phyloP scores from a whole-genome alignment of 331 rosid species.

The Cydonia oblonga region DNA sequence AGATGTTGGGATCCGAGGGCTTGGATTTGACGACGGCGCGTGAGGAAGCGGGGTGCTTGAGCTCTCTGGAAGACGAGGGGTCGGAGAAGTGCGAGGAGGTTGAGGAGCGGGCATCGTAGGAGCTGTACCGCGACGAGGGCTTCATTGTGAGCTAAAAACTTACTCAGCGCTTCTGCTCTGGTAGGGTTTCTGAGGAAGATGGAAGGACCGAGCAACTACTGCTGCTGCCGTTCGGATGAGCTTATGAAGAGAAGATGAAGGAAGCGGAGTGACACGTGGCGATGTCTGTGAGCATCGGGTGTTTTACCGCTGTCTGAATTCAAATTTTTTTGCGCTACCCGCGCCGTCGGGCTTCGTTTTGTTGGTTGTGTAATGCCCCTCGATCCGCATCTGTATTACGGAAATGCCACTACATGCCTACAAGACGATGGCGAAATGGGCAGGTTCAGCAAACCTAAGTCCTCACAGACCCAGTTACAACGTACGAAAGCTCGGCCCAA shows the following conservation, averaged over 20 bases:
- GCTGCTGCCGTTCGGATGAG: neutral
- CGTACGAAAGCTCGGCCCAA: too few species aligned
- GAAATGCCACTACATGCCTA: neutral
- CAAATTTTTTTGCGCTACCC: conserved; percentile 45
- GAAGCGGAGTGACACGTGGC: conserved; percentile 40
- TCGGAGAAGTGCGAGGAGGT: conserved; percentile 61
- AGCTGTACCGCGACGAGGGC: conserved; percentile 70
- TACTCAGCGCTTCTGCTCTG: neutral
- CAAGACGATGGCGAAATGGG: neutral
- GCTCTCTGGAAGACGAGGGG: conserved; percentile 66
- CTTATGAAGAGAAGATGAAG: neutral
- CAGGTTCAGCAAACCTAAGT: too few species aligned
- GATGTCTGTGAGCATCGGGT: neutral
- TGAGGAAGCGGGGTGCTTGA: conserved; percentile 23
- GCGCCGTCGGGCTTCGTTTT: conserved; percentile 12
- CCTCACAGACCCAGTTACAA: neutral
- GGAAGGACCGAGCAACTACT: neutral
- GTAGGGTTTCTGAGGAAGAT: neutral
- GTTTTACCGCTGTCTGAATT: conserved; percentile 38
- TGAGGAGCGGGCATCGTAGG: conserved; percentile 72
- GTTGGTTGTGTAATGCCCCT: neutral
- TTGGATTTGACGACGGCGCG: conserved; percentile 53
- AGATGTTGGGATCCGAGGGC: conserved; percentile 45
- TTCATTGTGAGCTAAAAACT: conserved; percentile 22
- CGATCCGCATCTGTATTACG: neutral